Base-by-base conservation (phyloP, 352 stramenopile species). In the Phytophthora rubi region DNA sequence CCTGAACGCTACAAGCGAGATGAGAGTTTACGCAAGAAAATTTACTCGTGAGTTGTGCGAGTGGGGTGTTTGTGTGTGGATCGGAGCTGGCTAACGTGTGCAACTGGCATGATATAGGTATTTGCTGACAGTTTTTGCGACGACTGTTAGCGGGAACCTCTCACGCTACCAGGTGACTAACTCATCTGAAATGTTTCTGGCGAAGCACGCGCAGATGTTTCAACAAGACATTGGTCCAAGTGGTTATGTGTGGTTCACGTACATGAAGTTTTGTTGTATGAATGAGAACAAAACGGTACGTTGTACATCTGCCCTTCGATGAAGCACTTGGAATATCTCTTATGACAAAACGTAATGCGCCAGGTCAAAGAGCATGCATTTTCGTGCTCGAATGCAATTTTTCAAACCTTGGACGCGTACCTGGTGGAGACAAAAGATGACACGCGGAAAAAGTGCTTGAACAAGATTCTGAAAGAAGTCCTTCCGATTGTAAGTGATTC, bases 341-440 rank as follows among this genome's bases (percentile, higher is more conserved):
- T 12, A 8, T 54, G 1, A 53, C 28, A 59, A 49, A 4, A n/a
- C 53, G 37, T 45, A 45, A 18, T 45, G 9, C 16, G 59, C 10
- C 48, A 95, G 88, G 79, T 94, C n/a, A 91, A 91, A 76, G 73
- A 92, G 23, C 73, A 86, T 48, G 80, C 84, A 4, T 90, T 85
- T 57, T 63, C 49, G 26, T 85, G 79, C 30, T 81, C 82, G 0
- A 80, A 83, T 53, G 62, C 65, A 12, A 65, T 91, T 2, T 73
- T 95, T 23, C 39, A 68, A n/a, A 64, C 74, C 3, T 54, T 92
- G 18, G 81, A 81, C 32, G 44, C 53, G 9, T 83, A 78, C 7
- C 54, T 94, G 32, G 65, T 70, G 13, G 55, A 68, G n/a, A 64
- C 71, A 16, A 82, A 81, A 32, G 73, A 89, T 23, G 79, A 90